Evolutionary conservation across 2,329 filamentous ascomycete species (phyloP), one percentile per base, ranked within the genome.

Genomic region (Madurella mycetomatis): DNA sequence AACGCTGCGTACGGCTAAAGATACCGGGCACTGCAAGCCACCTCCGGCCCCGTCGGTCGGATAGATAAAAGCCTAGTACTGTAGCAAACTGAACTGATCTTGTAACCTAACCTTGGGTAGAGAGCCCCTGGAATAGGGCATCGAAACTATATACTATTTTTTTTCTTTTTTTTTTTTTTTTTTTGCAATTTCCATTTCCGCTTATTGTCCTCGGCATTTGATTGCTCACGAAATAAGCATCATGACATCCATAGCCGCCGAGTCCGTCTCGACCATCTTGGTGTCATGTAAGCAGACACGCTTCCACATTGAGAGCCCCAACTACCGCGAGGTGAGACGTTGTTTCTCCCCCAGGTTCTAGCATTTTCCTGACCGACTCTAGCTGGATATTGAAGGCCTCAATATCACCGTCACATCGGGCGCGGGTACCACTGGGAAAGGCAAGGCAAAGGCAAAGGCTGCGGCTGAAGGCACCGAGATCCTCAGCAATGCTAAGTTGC

Each of bases 341-440:
- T 49, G 7, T 40, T n/a, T n/a, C n/a, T n/a, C 40, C 41, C 37
- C 15, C 47, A 85, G 83, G 74, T 87, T 49, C 91, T 41, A 84
- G 88, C 55, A 85, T 85, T 42, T 74, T 91, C 75, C 11, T 49
- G 15, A 42, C 49, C 2, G 16, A 9, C 8, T 31, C 8, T 49
- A 86, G 84, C 76, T 88, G 49, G 84, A 88, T 56, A 79, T 92
- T 41, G 86, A 89, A 58, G 86, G 87, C 45, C 76, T 92, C n/a
- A 83, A 77, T 54, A 86, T 92, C 57, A 80, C 81, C 1, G 80
- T 92, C 44, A 76, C 76, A 0, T 76, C 80, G 1, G 67, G 1
- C 49, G 63, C 1, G 41, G 41, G 32, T 41, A 34, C 58, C 66
- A 69, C 51, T 84, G 53, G 17, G 8, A 63, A 62, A 17, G 61